Evolutionary conservation across 2,329 filamentous ascomycete genomes (phyloP), one percentile per base, ranked within the genome.

Genomic region (Ophiostoma montium): DNA sequence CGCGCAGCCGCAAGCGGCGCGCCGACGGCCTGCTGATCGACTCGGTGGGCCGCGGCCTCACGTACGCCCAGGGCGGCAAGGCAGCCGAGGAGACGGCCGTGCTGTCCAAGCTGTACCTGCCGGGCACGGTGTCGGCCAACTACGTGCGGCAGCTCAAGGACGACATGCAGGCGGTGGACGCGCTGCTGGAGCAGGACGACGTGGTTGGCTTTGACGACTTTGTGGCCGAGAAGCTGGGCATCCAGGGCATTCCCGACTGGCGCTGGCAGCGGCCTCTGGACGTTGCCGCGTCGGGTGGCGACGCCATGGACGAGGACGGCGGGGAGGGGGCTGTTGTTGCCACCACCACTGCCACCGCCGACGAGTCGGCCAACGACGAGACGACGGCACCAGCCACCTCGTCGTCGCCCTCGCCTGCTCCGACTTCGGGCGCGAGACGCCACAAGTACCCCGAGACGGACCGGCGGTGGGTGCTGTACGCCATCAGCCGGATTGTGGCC

Each of bases 11-110:
- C 54, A 74, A 76, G 62, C 69, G 74, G 35, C 73, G 73, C 35
- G 66, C 69, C 1, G 72, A 77, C 47, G 80, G 82, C 9, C 68
- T 85, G 8, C 66, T 89, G 23, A 82, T 85, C 32, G 83, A 89
- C 59, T 83, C 84, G 0, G 76, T 89, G 48, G 82, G 83, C 2
- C 80, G 80, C 52, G 83, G 82, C 3, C 66, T 75, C 5, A 58
- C 39, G 10, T 35, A 33, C n/a, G 46, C 16, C 5, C 44, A 49
- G 11, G 33, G 38, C 39, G 33, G 38, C 39, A 49, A 36, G 33
- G 18, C 21, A n/a, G 23, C 39, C 16, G 27, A n/a, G 2, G 48
- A 46, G 41, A 9, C 33, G 3, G 42, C 35, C 2, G n/a, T 41
- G 10, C 36, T 50, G 16, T 36, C 53, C 1, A 63, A 63, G 27